Evolutionary conservation across 495 filamentous ascomycete genomes (phyloP).

Genomic region (Niebla homalea): DNA sequence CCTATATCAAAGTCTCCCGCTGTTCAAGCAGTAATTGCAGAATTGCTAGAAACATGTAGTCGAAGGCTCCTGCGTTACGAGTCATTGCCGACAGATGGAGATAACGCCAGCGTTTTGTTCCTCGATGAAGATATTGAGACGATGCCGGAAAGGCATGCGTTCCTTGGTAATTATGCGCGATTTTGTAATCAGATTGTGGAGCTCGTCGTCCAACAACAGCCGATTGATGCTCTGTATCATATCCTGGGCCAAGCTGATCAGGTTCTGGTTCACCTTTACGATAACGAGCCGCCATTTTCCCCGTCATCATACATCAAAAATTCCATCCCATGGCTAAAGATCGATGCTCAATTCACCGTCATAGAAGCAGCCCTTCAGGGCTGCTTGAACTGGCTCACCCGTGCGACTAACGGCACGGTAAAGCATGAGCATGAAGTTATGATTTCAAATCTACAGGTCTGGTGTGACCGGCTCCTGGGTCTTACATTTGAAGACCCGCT

Average conservation of each 20-base stretch:
- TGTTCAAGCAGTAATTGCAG: slow-evolving; percentile 54
- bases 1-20: slow-evolving; percentile 50
- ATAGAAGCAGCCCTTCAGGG: slow-evolving; percentile 87
- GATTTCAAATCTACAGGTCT: slow-evolving; percentile 58
- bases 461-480: slow-evolving; percentile 63
- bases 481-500: slow-evolving; percentile 80
- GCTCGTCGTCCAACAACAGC: slow-evolving; percentile 60
- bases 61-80: slow-evolving; percentile 72
- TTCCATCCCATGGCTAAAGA: slow-evolving; percentile 58
- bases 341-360: slow-evolving; percentile 81
- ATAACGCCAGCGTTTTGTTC: slow-evolving; percentile 67
- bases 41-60: slow-evolving; percentile 68
- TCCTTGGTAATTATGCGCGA: slow-evolving; percentile 90
- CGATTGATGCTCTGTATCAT: slow-evolving; percentile 73
- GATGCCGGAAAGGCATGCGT: slow-evolving; percentile 84
- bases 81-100: slow-evolving; percentile 61
- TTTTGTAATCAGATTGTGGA: slow-evolving; percentile 82
- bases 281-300: slow-evolving; percentile 51
- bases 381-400: slow-evolving; percentile 63
- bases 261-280: slow-evolving; percentile 62
- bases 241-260: slow-evolving; percentile 66
- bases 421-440: slow-evolving; percentile 48
- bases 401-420: slow-evolving; percentile 41
- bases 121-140: slow-evolving; percentile 90
- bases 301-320: slow-evolving; percentile 59